phyloP scores from a whole-genome alignment of 805 yeast genomes.

The Saturnispora galanensis region DNA sequence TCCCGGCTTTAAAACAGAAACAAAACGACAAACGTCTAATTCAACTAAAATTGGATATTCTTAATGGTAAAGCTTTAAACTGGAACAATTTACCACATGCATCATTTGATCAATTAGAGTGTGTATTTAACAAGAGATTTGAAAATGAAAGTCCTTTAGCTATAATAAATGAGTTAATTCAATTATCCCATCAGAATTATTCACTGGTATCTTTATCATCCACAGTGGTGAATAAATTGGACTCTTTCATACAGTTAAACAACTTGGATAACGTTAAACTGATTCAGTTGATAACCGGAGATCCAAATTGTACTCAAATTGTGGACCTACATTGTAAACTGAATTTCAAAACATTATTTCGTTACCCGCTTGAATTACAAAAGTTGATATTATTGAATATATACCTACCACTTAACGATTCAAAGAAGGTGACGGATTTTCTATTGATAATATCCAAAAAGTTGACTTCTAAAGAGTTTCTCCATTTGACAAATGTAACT shows the following conservation, averaged over 20 bases:
- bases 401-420: not conserved
- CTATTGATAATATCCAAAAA: not conserved
- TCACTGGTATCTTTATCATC: too few relatives aligned
- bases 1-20: too few relatives aligned
- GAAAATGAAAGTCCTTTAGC: not conserved
- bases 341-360: not conserved
- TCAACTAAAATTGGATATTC: too few relatives aligned
- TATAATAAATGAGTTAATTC: not conserved
- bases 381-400: conserved; percentile 2
- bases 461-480: not conserved
- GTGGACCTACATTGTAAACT: not conserved
- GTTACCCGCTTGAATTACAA: conserved; percentile 1
- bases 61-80: too few relatives aligned
- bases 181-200: not conserved
- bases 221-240: not conserved
- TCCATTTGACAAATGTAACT: not conserved
- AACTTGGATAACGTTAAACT: not conserved
- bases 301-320: not conserved
- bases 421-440: not conserved
- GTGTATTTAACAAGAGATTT: too few relatives aligned
- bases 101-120: too few relatives aligned
- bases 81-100: too few relatives aligned
- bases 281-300: not conserved
- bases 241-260: not conserved
- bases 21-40: too few relatives aligned